These are phyloP conservation scores for Diplodia sapinea DNA, from an alignment of 2,329 filamentous ascomycete genomes.

Conservation along the genomic window DNA sequence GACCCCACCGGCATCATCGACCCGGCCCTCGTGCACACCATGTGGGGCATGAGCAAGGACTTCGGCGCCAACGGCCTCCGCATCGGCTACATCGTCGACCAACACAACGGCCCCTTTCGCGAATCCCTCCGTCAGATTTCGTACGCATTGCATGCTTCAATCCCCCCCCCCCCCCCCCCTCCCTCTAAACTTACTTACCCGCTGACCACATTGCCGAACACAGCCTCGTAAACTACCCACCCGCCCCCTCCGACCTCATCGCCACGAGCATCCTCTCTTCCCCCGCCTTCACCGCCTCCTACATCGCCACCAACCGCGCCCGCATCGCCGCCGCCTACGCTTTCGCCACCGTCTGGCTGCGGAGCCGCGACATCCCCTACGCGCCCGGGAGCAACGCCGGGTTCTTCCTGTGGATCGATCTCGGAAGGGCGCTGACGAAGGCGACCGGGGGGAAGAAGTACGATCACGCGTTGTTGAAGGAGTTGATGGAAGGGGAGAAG, in stretches of 20 bases:
- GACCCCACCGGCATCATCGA: constrained; percentile 34
- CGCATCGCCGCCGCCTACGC: constrained; percentile 36
- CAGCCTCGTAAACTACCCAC: constrained; percentile 41
- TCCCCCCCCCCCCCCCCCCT: background rate
- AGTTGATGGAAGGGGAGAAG: constrained; percentile 46
- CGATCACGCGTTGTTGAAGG: constrained; percentile 43
- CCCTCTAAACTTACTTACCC: background rate
- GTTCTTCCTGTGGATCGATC: constrained; percentile 55
- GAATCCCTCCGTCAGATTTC: constrained; percentile 9
- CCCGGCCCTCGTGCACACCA: constrained; percentile 38
- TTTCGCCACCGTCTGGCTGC: constrained; percentile 34
- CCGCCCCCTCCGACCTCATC: constrained; percentile 37
- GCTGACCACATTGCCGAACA: too few relatives aligned
- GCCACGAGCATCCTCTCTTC: constrained; percentile 44
- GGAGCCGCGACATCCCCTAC: constrained; percentile 46
- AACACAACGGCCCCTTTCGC: constrained; percentile 33
- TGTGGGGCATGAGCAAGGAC: constrained; percentile 46
- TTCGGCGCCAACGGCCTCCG: constrained; percentile 44
- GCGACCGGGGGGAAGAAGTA: constrained; percentile 11
- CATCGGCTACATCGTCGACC: constrained; percentile 39
- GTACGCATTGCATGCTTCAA: background rate
- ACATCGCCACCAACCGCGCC: constrained; percentile 33
- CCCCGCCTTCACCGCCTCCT: constrained; percentile 36
- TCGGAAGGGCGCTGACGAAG: constrained; percentile 34
- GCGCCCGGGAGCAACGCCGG: constrained; percentile 50